These are phyloP conservation scores for Sungouiozyma ichnusensis DNA, from an alignment of 805 yeast species.

Conservation along the genomic window DNA sequence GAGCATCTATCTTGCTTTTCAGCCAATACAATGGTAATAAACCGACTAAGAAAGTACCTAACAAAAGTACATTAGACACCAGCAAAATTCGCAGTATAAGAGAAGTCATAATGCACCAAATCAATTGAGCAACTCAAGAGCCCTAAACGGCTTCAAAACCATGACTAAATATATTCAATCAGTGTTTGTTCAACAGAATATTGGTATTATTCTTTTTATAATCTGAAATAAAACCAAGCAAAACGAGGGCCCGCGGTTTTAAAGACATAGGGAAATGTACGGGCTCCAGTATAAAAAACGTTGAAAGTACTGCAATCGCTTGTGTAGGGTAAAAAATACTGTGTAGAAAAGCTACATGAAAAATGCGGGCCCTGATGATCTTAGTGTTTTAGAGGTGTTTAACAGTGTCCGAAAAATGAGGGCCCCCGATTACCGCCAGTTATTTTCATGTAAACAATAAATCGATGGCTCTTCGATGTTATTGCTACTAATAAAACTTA, in stretches of 20 bases:
- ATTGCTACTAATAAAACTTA: no score
- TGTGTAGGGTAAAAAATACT: no score
- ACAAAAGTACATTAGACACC: slow-evolving; percentile 10
- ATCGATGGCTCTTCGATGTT: no score
- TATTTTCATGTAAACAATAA: no score
- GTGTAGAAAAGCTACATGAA: no score
- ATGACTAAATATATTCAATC: not conserved
- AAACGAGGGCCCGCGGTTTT: not conserved
- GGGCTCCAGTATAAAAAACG: not conserved
- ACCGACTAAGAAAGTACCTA: slow-evolving; percentile 24
- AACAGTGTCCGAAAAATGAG: not conserved
- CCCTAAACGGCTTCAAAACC: no score
- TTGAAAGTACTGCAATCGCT: no score
- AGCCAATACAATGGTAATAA: slow-evolving; percentile 19
- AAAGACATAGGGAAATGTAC: not conserved
- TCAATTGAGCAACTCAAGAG: no score
- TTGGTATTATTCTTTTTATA: not conserved
- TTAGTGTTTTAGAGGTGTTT: no score
- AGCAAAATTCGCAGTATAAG: slow-evolving; percentile 5
- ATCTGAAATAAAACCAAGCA: not conserved
- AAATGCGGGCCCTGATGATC: no score
- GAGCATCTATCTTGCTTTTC: not conserved
- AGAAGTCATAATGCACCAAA: slow-evolving; percentile 4
- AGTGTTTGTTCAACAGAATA: not conserved
- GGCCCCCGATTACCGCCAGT: no score